Conservation (phyloP, 2,329 filamentous ascomycete genomes). For the Aspergillus ruber region DNA sequence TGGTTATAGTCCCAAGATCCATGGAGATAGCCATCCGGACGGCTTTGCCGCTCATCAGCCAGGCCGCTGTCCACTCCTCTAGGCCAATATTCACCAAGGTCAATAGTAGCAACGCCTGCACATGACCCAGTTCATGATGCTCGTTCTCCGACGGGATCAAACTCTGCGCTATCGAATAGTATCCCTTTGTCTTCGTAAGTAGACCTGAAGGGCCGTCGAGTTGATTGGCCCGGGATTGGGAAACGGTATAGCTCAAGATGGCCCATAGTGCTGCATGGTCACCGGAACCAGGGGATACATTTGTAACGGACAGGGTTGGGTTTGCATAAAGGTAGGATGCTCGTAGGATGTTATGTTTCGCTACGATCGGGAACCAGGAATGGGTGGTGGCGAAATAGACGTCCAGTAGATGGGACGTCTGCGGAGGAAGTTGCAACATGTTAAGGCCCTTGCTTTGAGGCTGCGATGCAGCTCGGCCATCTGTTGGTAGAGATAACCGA, state of each 20-base stretch:
- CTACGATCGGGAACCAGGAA: slow-evolving; percentile 54
- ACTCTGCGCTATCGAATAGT: slow-evolving; percentile 29
- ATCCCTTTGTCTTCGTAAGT: slow-evolving; percentile 24
- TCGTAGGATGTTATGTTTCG: slow-evolving; percentile 52
- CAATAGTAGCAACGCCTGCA: slow-evolving; percentile 41
- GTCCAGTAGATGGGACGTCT: slow-evolving; percentile 49
- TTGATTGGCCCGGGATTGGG: slow-evolving; percentile 19
- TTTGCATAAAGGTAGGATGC: slow-evolving; percentile 51
- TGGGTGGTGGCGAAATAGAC: slow-evolving; percentile 54
- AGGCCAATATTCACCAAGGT: slow-evolving; percentile 46
- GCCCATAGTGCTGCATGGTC: slow-evolving; percentile 41
- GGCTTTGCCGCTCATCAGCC: slow-evolving; percentile 49
- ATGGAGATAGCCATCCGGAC: slow-evolving; percentile 42
- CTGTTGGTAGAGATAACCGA: slow-evolving; percentile 17
- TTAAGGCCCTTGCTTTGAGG: slow-evolving; percentile 3
- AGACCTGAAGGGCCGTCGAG: slow-evolving; percentile 11
- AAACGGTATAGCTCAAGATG: slow-evolving; percentile 37
- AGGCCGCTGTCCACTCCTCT: slow-evolving; percentile 44
- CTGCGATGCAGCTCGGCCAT: slow-evolving; percentile 5
- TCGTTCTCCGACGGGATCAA: slow-evolving; percentile 36
- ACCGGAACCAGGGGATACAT: slow-evolving; percentile 28
- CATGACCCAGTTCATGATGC: slow-evolving; percentile 35
- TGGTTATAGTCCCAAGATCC: slow-evolving; percentile 24
- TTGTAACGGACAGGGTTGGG: slow-evolving; percentile 28
- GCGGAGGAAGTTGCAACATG: slow-evolving; percentile 39